Evolutionary conservation across 2,329 filamentous ascomycete genomes (phyloP).

Genomic region (Ceratocystis albifundus): DNA sequence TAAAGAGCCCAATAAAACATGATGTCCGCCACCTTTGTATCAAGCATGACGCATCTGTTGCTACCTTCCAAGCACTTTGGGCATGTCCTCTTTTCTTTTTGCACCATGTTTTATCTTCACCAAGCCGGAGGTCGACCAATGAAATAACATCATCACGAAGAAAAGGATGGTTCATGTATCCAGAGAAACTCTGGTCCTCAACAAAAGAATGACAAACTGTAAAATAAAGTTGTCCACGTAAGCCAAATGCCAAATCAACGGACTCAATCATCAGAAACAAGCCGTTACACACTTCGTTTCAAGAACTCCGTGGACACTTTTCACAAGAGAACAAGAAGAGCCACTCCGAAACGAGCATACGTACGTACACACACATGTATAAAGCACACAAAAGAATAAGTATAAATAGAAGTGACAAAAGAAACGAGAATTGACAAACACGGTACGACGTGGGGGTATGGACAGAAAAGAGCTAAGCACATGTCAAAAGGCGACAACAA

Average conservation of each 20-base stretch:
- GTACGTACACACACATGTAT: background rate
- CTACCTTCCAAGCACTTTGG: too few relatives aligned
- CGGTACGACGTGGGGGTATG: slow-evolving; percentile 13
- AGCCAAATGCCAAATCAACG: background rate
- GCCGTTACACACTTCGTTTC: background rate
- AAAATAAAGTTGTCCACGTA: background rate
- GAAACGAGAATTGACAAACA: slow-evolving; percentile 19
- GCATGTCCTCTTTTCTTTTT: too few relatives aligned
- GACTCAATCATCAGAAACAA: background rate
- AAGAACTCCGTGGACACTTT: background rate
- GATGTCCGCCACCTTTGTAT: too few relatives aligned
- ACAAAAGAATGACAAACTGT: too few relatives aligned
- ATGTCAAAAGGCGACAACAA: slow-evolving; percentile 11
- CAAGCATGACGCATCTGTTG: too few relatives aligned
- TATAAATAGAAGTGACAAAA: slow-evolving; percentile 11
- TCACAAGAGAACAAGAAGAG: background rate
- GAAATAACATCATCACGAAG: too few relatives aligned
- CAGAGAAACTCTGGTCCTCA: too few relatives aligned
- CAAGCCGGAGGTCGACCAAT: too few relatives aligned
- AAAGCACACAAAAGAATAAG: background rate
- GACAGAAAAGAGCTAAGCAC: slow-evolving; percentile 8
- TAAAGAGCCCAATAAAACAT: background rate
- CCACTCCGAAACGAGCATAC: background rate
- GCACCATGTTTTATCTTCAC: too few relatives aligned
- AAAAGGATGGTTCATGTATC: too few relatives aligned